Evolutionary conservation across 2,329 filamentous ascomycete genomes (phyloP).

Genomic region (Metarhizium guizhouense): DNA sequence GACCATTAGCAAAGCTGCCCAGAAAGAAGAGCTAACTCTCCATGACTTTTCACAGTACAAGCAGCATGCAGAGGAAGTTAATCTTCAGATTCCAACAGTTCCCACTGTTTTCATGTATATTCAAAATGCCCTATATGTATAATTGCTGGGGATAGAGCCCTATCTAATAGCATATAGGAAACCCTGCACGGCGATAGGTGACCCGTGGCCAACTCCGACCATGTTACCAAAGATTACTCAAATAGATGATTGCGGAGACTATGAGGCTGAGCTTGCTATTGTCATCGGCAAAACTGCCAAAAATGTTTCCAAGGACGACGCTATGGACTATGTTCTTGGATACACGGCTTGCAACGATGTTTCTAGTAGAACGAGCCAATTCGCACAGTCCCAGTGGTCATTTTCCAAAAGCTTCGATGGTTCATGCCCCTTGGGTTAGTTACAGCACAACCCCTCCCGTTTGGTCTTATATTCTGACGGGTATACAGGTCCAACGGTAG

Average conservation of each 20-base stretch:
- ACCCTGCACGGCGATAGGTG: conserved; percentile 41
- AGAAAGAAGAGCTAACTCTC: not conserved
- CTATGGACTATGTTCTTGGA: conserved; percentile 51
- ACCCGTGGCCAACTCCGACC: conserved; percentile 43
- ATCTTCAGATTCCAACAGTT: not conserved
- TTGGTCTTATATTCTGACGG: not conserved
- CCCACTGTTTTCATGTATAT: not conserved
- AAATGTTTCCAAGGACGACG: conserved; percentile 48
- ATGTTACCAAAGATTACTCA: conserved; percentile 41
- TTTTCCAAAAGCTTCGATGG: conserved; percentile 51
- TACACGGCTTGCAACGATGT: conserved; percentile 58
- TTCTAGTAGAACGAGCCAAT: conserved; percentile 48
- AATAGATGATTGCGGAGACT: conserved; percentile 45
- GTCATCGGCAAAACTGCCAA: conserved; percentile 40
- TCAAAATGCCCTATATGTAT: too few species aligned
- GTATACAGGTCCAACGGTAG: not conserved
- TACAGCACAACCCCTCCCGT: too few species aligned
- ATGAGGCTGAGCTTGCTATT: conserved; percentile 50
- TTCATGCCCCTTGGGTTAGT: conserved; percentile 35
- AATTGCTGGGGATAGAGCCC: not conserved
- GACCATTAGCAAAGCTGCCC: not conserved
- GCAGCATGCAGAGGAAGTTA: not conserved
- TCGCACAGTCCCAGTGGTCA: conserved; percentile 37
- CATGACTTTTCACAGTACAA: not conserved
- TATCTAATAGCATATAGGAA: conserved; percentile 24